A percentile compares a stretch with the other conserved stretches of the same genome.
Evolutionary conservation across 1,139 yeast genomes (phyloP).

Genomic region (Nakaseomyces sp.): DNA sequence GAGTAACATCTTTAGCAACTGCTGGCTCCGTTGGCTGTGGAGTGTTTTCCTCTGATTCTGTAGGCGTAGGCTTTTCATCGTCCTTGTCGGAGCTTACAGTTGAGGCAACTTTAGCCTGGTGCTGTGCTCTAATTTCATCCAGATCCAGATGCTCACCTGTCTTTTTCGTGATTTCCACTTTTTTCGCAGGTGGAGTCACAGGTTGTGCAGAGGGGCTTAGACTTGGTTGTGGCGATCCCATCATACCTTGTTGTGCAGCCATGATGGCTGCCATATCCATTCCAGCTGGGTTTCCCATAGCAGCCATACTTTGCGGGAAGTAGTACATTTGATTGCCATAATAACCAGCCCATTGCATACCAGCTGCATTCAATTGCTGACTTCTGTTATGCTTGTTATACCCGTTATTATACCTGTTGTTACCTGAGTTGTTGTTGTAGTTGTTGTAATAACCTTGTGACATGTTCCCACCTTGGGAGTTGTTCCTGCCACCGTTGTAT

Average conservation of each 20-base stretch:
- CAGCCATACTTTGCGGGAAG: constrained; percentile 18
- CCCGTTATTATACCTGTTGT: constrained; percentile 9
- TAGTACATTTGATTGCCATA: constrained; percentile 22
- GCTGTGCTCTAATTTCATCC: constrained; percentile 21
- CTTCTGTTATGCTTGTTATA: constrained; percentile 6
- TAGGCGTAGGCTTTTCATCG: background rate
- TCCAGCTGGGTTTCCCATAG: constrained; percentile 9
- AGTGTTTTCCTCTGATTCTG: constrained; percentile 8
- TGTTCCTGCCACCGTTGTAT: constrained; percentile 1
- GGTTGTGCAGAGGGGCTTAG: background rate
- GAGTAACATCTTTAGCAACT: background rate
- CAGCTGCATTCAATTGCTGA: constrained; percentile 7
- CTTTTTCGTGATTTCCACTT: constrained; percentile 31
- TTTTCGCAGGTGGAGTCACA: constrained; percentile 11
- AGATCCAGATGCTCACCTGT: constrained; percentile 29
- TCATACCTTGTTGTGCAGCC: constrained; percentile 5
- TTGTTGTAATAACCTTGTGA: constrained; percentile 5
- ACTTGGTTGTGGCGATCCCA: constrained; percentile 5
- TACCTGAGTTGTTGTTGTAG: constrained; percentile 3
- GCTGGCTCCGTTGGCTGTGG: constrained; percentile 10
- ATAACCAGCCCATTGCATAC: constrained; percentile 21
- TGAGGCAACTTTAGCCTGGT: constrained; percentile 7
- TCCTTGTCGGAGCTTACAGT: background rate
- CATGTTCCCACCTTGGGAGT: constrained; percentile 1
- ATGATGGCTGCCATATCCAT: constrained; percentile 5